Evolutionary conservation across 345 rosid genomes (phyloP).

Genomic region (Limnanthes douglasii): DNA sequence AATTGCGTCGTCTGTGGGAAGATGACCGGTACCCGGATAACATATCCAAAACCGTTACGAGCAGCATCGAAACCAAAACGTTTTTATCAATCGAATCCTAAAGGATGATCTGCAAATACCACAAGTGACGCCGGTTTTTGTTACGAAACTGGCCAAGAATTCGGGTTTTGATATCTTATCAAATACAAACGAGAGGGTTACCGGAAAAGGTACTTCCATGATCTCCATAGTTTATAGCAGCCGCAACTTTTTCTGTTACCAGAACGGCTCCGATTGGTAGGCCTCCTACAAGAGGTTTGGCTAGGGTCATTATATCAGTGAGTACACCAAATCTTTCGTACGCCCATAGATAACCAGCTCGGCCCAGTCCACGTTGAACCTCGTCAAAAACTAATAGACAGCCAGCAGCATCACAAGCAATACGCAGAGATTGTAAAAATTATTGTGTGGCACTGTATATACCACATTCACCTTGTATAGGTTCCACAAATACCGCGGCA

Average conservation of each 20-base stretch:
- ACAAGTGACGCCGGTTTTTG: too few relatives aligned
- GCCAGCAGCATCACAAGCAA: slow-evolving; percentile 67
- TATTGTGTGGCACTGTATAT: slow-evolving; percentile 63
- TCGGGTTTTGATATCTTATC: slow-evolving; percentile 54
- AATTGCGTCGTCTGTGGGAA: too few relatives aligned
- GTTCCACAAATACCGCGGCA: slow-evolving; percentile 93
- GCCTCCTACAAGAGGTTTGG: slow-evolving; percentile 96
- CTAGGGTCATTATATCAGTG: slow-evolving; percentile 89
- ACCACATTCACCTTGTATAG: slow-evolving; percentile 97
- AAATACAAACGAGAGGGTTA: slow-evolving; percentile 57
- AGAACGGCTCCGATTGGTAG: slow-evolving; percentile 77
- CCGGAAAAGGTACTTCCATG: slow-evolving; percentile 97
- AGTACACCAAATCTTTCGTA: slow-evolving; percentile 44
- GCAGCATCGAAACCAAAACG: too few relatives aligned
- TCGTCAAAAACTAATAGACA: slow-evolving; percentile 86
- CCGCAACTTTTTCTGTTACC: slow-evolving; percentile 64
- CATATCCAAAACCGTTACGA: too few relatives aligned
- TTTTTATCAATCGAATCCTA: too few relatives aligned
- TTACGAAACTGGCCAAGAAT: slow-evolving; percentile 66
- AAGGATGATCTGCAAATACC: too few relatives aligned
- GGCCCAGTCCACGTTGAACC: slow-evolving; percentile 86
- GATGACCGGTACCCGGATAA: too few relatives aligned
- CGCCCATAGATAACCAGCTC: slow-evolving; percentile 79
- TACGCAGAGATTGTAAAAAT: slow-evolving; percentile 54
- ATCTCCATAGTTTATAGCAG: slow-evolving; percentile 52